Base-by-base conservation (phyloP, 768 basidiomycete genomes). In the Asterophora lycoperdoides region DNA sequence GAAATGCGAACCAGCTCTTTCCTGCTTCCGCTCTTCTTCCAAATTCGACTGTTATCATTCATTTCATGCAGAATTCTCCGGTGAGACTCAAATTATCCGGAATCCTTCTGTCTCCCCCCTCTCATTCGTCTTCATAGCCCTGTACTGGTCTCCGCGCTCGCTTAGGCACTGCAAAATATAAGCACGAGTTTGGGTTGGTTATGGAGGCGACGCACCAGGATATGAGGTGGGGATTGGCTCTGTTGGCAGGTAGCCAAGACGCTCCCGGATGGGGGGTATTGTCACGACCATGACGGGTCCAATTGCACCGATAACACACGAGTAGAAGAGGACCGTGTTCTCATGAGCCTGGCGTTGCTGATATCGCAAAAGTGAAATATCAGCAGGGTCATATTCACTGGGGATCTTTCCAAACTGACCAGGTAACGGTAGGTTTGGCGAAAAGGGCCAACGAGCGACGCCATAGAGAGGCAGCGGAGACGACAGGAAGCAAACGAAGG, bases 321-420 rank as follows among this genome's bases (percentile, higher is more conserved):
- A 92, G 69, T 84, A 95, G 74, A 93, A 93, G 65, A 93, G 80
- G 65, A 91, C 88, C 23, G 92, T 92, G 60, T 79, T 81, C 68
- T 95, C 92, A 69, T 95, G 92, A 32, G 92, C 90, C 58, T 85
- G 81, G 40, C 86, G 81, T 91, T 92, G 89, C 92, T 94, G 63
- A 23, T 39, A 47, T 35, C 41, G 49, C 41, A 64, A 44, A 38
- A 33, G 20, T 14, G 28, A 33, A 45, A 19, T 7, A 19, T 53
- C 6, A 37, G 14, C 29, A 11, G 2, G 8, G 14, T 1, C 8
- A 23, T 38, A 10, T 15, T 20, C 26, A 20, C 23, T 11, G 11
- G 2, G 5, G 15, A 0, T 14, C 17, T 17, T 19, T 8, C 9
- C 13, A 13, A 8, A 56, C 64, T 58, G 45, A 77, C 77, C 41